Conservation (phyloP, 108 stramenopile species). For the Parmales sp. region DNA sequence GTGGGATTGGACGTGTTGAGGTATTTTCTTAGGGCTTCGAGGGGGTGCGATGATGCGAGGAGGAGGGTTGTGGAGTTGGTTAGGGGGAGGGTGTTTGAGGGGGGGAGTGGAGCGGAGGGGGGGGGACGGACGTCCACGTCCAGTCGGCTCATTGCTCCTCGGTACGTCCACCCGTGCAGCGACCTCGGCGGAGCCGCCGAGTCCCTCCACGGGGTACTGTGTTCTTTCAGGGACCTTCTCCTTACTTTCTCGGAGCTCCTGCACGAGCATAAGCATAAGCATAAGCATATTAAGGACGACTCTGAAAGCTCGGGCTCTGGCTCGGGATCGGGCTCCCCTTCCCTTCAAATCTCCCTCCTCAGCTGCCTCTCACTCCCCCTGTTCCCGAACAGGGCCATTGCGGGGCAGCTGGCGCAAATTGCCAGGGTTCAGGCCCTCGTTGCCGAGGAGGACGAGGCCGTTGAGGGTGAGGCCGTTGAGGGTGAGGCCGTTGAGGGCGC, state of each 20-base stretch:
- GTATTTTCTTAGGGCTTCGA: background rate
- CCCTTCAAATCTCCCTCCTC: background rate
- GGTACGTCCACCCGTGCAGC: background rate
- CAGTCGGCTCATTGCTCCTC: background rate
- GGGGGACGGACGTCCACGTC: background rate
- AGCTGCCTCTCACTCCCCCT: background rate
- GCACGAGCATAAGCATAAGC: too few species aligned
- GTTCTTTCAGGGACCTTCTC: background rate
- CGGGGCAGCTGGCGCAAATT: too few species aligned
- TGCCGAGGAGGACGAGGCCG: too few species aligned
- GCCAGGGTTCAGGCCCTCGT: too few species aligned
- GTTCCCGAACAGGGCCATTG: background rate
- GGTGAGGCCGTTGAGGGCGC: too few species aligned
- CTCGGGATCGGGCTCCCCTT: background rate
- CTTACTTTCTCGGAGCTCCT: background rate
- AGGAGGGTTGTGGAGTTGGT: background rate
- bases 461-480: too few species aligned
- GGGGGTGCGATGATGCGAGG: background rate
- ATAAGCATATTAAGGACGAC: background rate
- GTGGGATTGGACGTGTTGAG: background rate
- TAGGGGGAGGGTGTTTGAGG: background rate
- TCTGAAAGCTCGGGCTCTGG: background rate
- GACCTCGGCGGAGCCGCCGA: background rate
- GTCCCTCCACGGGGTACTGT: background rate
- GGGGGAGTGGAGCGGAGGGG: background rate